A percentile compares a stretch with the other conserved stretches of the same genome.
Evolutionary conservation across 1,284 basidiomycete species (phyloP).

Genomic region (Albatrellus sp.): DNA sequence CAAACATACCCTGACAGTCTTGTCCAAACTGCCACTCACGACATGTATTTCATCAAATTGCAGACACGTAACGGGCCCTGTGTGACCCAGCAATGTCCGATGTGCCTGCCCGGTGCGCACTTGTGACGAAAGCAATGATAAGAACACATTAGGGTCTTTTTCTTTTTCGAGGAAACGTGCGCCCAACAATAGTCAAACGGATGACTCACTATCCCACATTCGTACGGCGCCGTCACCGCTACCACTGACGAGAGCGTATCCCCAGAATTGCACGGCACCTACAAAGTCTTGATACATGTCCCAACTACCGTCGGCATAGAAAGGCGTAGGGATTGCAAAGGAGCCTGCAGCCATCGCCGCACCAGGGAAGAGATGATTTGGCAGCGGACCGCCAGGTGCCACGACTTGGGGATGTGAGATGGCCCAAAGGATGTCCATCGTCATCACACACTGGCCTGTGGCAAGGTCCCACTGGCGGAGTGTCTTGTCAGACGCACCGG

Average conservation of each 20-base stretch:
- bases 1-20: conserved; percentile 70
- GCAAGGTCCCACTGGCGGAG: conserved; percentile 96
- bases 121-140: conserved; percentile 17
- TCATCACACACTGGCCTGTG: conserved; percentile 96
- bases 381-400: conserved; percentile 25
- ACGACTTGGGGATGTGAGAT: conserved; percentile 78
- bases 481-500: conserved; percentile 96
- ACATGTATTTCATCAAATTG: conserved; percentile 97
- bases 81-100: conserved; percentile 88
- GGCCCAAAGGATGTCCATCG: conserved; percentile 99
- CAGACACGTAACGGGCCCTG: conserved; percentile 84
- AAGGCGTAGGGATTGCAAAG: conserved; percentile 77
- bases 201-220: conserved; percentile 94
- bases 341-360: conserved; percentile 45
- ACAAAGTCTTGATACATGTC: conserved; percentile 98
- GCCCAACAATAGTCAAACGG: conserved; percentile 2
- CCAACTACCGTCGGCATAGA: conserved; percentile 82
- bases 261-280: conserved; percentile 97
- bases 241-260: conserved; percentile 92
- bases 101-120: conserved; percentile 98
- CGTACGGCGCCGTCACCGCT: conserved; percentile 94
- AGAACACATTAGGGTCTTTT: conserved; percentile 1
- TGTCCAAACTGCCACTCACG: conserved; percentile 86
- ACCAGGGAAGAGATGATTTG: conserved; percentile 38
- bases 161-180: neutral